Conservation (phyloP, 2,329 filamentous ascomycete species). For the Fusarium buxicola region DNA sequence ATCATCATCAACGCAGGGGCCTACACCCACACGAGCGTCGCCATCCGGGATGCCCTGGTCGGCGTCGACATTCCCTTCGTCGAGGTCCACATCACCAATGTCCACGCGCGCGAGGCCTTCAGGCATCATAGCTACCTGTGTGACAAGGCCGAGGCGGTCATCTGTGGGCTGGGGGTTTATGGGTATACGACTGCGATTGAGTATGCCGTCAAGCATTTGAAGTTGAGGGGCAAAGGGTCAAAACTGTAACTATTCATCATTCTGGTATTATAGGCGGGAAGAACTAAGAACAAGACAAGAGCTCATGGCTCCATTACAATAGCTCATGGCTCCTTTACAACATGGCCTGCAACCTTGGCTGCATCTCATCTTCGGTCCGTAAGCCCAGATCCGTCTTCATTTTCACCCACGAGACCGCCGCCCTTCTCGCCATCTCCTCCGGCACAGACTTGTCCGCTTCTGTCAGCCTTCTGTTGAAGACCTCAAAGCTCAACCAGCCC, state of each 20-base stretch:
- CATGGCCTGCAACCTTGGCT: constrained; percentile 50
- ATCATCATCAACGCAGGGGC: constrained; percentile 82
- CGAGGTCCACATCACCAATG: constrained; percentile 81
- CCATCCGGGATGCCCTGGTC: constrained; percentile 77
- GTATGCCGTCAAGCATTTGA: constrained; percentile 61
- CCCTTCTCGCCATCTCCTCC: constrained; percentile 65
- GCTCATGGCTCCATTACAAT: no score
- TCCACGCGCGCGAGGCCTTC: constrained; percentile 77
- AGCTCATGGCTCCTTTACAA: constrained; percentile 38
- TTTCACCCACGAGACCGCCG: constrained; percentile 63
- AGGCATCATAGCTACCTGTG: constrained; percentile 77
- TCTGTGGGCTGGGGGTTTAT: constrained; percentile 74
- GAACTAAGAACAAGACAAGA: neutral
- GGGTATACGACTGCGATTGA: constrained; percentile 72
- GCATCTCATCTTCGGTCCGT: constrained; percentile 37
- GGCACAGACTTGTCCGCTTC: constrained; percentile 72
- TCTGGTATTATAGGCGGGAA: constrained; percentile 18
- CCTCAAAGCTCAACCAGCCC: constrained; percentile 78
- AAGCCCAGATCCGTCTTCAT: constrained; percentile 54
- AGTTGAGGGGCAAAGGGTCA: constrained; percentile 49
- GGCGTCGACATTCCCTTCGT: constrained; percentile 79
- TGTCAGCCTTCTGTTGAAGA: constrained; percentile 63
- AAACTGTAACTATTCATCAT: neutral
- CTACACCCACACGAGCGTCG: constrained; percentile 81
- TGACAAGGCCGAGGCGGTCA: constrained; percentile 80